These are phyloP conservation scores for Oryza punctata DNA, from an alignment of 176 grass and related monocot species.

Conservation along the genomic window DNA sequence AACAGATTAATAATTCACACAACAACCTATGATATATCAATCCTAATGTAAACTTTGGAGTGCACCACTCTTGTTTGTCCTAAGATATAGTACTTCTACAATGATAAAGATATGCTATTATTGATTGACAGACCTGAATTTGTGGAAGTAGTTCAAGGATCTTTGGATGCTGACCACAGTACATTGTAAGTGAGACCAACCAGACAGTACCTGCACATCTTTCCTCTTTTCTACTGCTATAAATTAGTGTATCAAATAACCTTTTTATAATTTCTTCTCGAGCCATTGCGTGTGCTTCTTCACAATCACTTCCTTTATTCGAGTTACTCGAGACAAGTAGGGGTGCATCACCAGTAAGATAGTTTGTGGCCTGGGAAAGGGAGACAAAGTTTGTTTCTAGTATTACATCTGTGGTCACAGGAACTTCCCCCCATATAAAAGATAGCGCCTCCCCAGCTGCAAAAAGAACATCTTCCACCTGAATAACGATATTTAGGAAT, in stretches of 20 bases:
- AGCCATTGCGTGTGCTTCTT: constrained; percentile 59
- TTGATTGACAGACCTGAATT: constrained; percentile 69
- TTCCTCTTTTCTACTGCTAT: constrained; percentile 96
- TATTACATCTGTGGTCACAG: constrained; percentile 75
- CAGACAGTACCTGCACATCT: constrained; percentile 90
- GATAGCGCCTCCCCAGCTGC: constrained; percentile 86
- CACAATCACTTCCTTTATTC: constrained; percentile 49
- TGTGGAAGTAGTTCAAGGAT: constrained; percentile 89
- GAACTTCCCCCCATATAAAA: constrained; percentile 96
- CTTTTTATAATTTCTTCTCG: constrained; percentile 80
- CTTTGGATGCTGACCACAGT: constrained; percentile 85
- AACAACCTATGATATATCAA: background rate
- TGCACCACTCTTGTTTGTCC: no score
- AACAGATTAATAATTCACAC: background rate
- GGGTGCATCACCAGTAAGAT: constrained; percentile 70
- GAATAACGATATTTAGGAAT: constrained; percentile 29
- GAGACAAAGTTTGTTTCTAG: constrained; percentile 88
- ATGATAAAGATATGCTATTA: constrained; percentile 21
- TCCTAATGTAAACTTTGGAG: constrained; percentile 7
- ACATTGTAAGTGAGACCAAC: constrained; percentile 94
- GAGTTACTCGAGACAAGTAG: constrained; percentile 41
- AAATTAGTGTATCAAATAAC: constrained; percentile 81
- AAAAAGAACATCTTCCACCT: constrained; percentile 98
- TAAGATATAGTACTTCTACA: background rate
- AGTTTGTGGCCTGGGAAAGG: constrained; percentile 83